These are phyloP conservation scores for Boletus holoroseus DNA, from an alignment of 1,284 basidiomycete species.

Conservation along the genomic window DNA sequence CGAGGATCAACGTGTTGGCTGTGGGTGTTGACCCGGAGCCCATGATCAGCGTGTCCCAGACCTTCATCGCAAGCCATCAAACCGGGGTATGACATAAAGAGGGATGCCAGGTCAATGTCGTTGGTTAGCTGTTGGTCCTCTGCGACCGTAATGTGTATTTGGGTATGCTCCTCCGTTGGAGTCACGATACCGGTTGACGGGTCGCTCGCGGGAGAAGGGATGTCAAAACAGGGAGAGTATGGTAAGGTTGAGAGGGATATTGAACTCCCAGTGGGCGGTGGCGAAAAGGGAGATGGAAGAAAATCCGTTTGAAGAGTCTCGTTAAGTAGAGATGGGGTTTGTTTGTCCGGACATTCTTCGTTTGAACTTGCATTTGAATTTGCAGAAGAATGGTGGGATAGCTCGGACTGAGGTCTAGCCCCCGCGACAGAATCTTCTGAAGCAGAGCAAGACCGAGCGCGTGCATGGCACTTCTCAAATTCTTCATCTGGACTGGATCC, in stretches of 20 bases:
- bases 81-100: slow-evolving; percentile 39
- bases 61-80: slow-evolving; percentile 23
- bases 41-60: slow-evolving; percentile 11
- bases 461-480: slow-evolving; percentile 26
- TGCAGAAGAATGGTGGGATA: background rate
- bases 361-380: slow-evolving; percentile 3
- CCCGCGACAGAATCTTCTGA: slow-evolving; percentile 13
- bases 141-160: slow-evolving; percentile 28
- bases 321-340: background rate
- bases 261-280: slow-evolving; percentile 8
- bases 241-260: slow-evolving; percentile 4
- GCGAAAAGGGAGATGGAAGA: slow-evolving; percentile 13
- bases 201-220: slow-evolving; percentile 35
- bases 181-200: slow-evolving; percentile 42
- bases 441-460: slow-evolving; percentile 17
- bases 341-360: slow-evolving; percentile 4
- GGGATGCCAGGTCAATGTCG: slow-evolving; percentile 39
- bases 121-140: slow-evolving; percentile 26
- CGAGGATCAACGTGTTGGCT: slow-evolving; percentile 10
- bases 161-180: slow-evolving; percentile 37
- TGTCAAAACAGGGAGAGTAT: slow-evolving; percentile 30
- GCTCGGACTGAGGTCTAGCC: slow-evolving; percentile 2
- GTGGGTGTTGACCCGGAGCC: background rate
- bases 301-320: slow-evolving; percentile 10
- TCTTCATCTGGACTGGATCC: slow-evolving; percentile 25